Conservation (phyloP, 352 stramenopile genomes). For the Globisporangium nagaii region DNA sequence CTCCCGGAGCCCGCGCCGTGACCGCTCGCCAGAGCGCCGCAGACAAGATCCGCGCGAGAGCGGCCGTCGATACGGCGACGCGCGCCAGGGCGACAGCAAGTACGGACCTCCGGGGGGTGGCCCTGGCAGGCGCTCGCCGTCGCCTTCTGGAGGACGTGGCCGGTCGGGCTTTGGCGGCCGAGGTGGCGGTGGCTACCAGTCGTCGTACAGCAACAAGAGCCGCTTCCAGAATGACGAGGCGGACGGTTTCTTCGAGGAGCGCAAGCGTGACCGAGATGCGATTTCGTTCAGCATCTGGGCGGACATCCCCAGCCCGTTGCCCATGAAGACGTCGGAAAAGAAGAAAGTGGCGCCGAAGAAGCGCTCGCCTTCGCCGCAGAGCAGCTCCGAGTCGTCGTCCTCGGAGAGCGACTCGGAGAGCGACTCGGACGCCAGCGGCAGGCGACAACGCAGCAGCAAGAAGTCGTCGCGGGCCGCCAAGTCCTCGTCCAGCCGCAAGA, state of each 20-base stretch:
- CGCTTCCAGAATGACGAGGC: constrained; percentile 34
- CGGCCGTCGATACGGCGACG: neutral
- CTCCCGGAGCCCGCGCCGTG: constrained; percentile 13
- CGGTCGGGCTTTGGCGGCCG: constrained; percentile 10
- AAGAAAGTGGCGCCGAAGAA: constrained; percentile 25
- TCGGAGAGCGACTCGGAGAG: constrained; percentile 23
- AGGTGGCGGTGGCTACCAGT: constrained; percentile 1
- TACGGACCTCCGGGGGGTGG: constrained; percentile 7
- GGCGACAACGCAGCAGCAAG: constrained; percentile 21
- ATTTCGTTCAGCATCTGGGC: constrained; percentile 73
- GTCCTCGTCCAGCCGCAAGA: constrained; percentile 26
- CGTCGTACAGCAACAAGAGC: constrained; percentile 13
- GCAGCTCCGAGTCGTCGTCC: constrained; percentile 24
- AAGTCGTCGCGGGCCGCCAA: constrained; percentile 4
- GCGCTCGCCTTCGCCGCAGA: constrained; percentile 29
- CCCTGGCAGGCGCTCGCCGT: neutral
- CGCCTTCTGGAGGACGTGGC: constrained; percentile 8
- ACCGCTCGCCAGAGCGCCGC: constrained; percentile 8
- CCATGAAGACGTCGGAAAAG: constrained; percentile 45
- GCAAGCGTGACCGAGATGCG: constrained; percentile 56
- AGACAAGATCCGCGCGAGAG: constrained; percentile 1
- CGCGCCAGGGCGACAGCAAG: constrained; percentile 5
- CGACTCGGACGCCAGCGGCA: constrained; percentile 15
- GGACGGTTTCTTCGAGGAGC: constrained; percentile 68
- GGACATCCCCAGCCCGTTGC: constrained; percentile 59